Evolutionary conservation across 2,329 filamentous ascomycete genomes (phyloP).

Genomic region (Cryphonectria japonica): DNA sequence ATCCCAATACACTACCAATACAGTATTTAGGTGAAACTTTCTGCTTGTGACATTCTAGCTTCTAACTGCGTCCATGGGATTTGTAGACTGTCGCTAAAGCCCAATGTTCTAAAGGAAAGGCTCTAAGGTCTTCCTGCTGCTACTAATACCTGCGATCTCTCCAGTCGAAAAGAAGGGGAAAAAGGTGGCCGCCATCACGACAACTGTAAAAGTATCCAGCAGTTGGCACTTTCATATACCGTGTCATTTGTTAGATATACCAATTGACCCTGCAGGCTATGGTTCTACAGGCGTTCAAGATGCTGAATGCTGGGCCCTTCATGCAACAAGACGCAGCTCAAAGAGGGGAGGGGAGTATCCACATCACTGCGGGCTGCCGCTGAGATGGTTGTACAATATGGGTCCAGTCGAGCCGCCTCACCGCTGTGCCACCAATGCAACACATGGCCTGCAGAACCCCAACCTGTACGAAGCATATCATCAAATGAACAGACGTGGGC

Average conservation of each 20-base stretch:
- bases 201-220: not conserved
- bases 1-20: not conserved
- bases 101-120: not conserved
- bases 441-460: constrained; percentile 12
- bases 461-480: not conserved
- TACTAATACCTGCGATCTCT: not conserved
- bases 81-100: not conserved
- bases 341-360: not conserved
- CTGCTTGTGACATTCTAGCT: not conserved
- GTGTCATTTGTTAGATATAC: not conserved
- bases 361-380: constrained; percentile 8
- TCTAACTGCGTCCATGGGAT: not conserved
- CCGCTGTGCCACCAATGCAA: constrained; percentile 8
- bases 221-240: not conserved
- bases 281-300: too few species aligned
- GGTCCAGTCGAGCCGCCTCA: constrained; percentile 11
- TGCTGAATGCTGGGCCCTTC: too few species aligned
- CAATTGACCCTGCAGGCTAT: not conserved
- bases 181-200: not conserved
- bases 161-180: not conserved
- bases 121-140: not conserved
- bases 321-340: not conserved
- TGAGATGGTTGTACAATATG: constrained; percentile 11
- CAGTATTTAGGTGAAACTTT: not conserved
- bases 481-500: not conserved